Evolutionary conservation across 495 filamentous ascomycete species (phyloP), one percentile per base, ranked within the genome.

Genomic region (Neurospora cerealis): DNA sequence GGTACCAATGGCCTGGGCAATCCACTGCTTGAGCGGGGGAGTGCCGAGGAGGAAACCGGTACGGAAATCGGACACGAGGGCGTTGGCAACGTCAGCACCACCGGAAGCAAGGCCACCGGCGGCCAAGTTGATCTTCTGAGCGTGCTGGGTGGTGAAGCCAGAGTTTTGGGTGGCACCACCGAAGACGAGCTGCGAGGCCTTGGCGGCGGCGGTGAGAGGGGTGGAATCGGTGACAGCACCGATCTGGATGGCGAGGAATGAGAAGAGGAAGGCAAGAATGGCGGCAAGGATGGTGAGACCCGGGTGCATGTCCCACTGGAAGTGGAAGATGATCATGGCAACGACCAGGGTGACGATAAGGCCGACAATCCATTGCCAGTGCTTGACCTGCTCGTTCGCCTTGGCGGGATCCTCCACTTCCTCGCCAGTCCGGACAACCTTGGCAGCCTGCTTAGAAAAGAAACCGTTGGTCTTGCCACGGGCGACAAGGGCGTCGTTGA

Each of bases 111-210:
- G 81, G 72, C 85, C 85, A 62, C 89, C 90, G 54, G 88, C 90
- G n/a, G 89, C 84, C 19, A 91, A 79, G 83, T 91, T 91, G 77
- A 91, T 81, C 71, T 82, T 83, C 77, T 91, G 90, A 3, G 89
- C 87, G 34, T 86, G 82, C 5, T 76, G 60, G 42, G 86, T 73
- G 34, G 77, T 74, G 76, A 82, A 86, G 73, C 83, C 82, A 38
- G 85, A 81, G 74, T 84, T 79, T 10, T 83, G 83, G 17, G 90
- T 90, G 38, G 87, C 89, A 69, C 85, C 89, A 48, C 90, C 90
- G 69, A 92, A 87, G 75, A 92, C 78, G 73, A 91, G 85, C 81
- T 92, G 90, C 71, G 87, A 88, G n/a, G 89, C 89, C 78, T 92
- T 92, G 72, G 88, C 85, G 15, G 88, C 86, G 28, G 89, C 87